These are phyloP conservation scores for Pichia ethanolica DNA, from an alignment of 805 yeast genomes.

Conservation along the genomic window DNA sequence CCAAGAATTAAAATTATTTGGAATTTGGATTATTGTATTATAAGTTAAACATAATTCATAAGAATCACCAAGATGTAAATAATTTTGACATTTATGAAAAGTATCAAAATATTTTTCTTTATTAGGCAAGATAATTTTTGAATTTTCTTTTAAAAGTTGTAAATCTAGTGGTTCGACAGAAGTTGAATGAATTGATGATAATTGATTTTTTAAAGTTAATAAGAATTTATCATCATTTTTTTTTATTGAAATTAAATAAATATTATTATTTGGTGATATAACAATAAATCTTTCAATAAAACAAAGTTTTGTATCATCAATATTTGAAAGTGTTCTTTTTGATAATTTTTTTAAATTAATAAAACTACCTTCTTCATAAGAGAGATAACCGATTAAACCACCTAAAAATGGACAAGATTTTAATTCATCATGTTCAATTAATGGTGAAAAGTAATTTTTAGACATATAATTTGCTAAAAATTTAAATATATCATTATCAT, in stretches of 20 bases:
- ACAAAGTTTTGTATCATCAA: slow-evolving; percentile 72
- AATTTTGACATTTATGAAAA: slow-evolving; percentile 59
- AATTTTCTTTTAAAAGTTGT: slow-evolving; percentile 3
- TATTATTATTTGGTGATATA: slow-evolving; percentile 38
- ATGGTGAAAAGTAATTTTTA: slow-evolving; percentile 25
- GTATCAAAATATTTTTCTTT: slow-evolving; percentile 44
- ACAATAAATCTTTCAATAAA: slow-evolving; percentile 60
- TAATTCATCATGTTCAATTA: slow-evolving; percentile 22
- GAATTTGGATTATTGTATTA: slow-evolving; percentile 53
- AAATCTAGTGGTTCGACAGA: background rate
- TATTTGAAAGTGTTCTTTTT: slow-evolving; percentile 31
- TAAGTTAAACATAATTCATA: slow-evolving; percentile 90
- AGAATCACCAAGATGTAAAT: slow-evolving; percentile 73
- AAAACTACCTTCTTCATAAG: slow-evolving; percentile 80
- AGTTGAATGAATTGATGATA: background rate
- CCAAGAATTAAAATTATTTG: slow-evolving; percentile 56
- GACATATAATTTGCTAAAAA: slow-evolving; percentile 44
- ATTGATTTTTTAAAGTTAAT: background rate
- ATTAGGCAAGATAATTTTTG: slow-evolving; percentile 42
- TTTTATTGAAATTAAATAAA: slow-evolving; percentile 47
- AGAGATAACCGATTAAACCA: slow-evolving; percentile 80
- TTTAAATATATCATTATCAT: slow-evolving; percentile 39
- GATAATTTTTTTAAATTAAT: slow-evolving; percentile 28
- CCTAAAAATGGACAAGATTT: slow-evolving; percentile 69
- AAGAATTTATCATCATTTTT: slow-evolving; percentile 34